These are phyloP conservation scores for Colletotrichum sp. DNA, from an alignment of 2,329 filamentous ascomycete species.

Conservation along the genomic window DNA sequence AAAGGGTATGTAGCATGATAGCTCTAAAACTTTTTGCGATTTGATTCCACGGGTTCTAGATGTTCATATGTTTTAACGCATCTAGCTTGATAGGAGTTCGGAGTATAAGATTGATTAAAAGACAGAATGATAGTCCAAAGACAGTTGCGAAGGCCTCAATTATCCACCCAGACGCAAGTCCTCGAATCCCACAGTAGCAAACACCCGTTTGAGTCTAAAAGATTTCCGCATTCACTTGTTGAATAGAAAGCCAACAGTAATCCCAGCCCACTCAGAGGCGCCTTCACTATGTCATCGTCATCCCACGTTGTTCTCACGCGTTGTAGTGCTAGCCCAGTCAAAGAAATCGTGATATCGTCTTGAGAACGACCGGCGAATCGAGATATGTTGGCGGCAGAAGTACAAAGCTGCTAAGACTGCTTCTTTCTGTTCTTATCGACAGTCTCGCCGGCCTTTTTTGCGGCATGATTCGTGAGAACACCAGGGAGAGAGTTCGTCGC, in stretches of 20 bases:
- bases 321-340: not conserved
- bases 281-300: not conserved
- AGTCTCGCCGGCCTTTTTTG: not conserved
- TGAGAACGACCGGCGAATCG: not conserved
- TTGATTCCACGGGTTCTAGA: not conserved
- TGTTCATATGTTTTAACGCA: not conserved
- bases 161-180: not conserved
- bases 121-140: not conserved
- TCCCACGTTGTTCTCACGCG: not conserved
- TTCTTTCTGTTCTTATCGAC: not conserved
- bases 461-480: not conserved
- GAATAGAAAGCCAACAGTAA: not conserved
- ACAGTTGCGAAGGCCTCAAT: not conserved
- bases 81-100: not conserved
- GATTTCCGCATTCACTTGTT: not conserved
- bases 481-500: not conserved
- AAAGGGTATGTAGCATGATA: not conserved
- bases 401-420: not conserved
- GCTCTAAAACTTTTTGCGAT: not conserved
- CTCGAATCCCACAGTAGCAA: not conserved
- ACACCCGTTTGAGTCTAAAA: not conserved
- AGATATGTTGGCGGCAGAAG: not conserved
- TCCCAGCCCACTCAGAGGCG: not conserved
- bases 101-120: not conserved
- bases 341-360: not conserved